Conservation (phyloP, 2,329 filamentous ascomycete species). For the Ophiosphaerella narmari region DNA sequence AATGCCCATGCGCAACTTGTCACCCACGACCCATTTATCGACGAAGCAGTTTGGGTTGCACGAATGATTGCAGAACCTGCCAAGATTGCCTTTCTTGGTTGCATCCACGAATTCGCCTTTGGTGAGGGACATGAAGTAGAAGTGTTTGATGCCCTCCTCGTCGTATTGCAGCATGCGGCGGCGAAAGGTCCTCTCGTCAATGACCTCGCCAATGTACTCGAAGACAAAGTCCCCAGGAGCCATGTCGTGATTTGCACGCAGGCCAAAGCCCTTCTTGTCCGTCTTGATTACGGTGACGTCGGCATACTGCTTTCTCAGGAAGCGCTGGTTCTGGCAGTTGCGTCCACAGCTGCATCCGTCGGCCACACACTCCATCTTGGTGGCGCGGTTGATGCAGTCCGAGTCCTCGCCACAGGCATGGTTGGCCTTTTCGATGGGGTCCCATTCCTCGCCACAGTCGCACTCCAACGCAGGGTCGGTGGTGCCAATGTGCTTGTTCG, state of each 20-base stretch:
- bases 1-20: conserved; percentile 98
- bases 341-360: conserved; percentile 81
- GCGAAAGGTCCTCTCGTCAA: conserved; percentile 88
- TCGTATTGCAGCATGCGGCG: conserved; percentile 92
- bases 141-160: conserved; percentile 95
- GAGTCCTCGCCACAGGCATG: conserved; percentile 92
- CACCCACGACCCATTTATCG: conserved; percentile 98
- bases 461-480: conserved; percentile 95
- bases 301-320: conserved; percentile 88
- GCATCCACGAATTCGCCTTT: conserved; percentile 97
- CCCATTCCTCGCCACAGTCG: conserved; percentile 92
- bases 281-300: conserved; percentile 95
- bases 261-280: conserved; percentile 94
- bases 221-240: conserved; percentile 90
- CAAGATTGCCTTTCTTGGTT: conserved; percentile 93
- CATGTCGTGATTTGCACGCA: conserved; percentile 79
- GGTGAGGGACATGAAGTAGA: conserved; percentile 99
- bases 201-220: conserved; percentile 98
- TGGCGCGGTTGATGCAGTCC: conserved; percentile 97
- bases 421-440: conserved; percentile 63
- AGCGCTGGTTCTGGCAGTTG: conserved; percentile 91
- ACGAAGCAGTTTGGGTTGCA: conserved; percentile 99
- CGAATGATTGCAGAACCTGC: conserved; percentile 97
- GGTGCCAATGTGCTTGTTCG: conserved; percentile 85
- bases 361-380: conserved; percentile 92